Conservation (phyloP, 2,329 filamentous ascomycete species). For the Elsinoe arachidis region DNA sequence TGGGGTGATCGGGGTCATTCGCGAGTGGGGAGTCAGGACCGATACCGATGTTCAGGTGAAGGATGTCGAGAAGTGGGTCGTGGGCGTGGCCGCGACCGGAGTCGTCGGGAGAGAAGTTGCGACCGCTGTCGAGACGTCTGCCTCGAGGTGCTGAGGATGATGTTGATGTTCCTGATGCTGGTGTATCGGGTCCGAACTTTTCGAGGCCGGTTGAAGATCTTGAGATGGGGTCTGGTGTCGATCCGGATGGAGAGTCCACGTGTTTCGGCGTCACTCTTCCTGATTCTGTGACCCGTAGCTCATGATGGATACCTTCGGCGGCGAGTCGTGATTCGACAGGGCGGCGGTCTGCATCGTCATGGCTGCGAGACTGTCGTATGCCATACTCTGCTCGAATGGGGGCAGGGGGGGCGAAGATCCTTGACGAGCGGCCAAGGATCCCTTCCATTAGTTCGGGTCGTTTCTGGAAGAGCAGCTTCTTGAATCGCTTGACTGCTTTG, state of each 20-base stretch:
- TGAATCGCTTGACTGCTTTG: slow-evolving; percentile 87
- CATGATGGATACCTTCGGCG: slow-evolving; percentile 46
- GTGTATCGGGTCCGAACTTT: not conserved
- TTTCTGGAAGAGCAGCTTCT: slow-evolving; percentile 56
- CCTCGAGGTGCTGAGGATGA: slow-evolving; percentile 1
- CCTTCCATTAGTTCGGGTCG: slow-evolving; percentile 48
- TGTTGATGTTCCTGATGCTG: not conserved
- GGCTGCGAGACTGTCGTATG: slow-evolving; percentile 39
- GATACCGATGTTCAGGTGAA: slow-evolving; percentile 70
- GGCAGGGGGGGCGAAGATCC: slow-evolving; percentile 50
- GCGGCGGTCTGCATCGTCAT: slow-evolving; percentile 44
- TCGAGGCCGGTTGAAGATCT: not conserved
- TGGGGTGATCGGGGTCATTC: slow-evolving; percentile 32
- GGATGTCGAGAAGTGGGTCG: slow-evolving; percentile 54
- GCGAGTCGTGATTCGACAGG: slow-evolving; percentile 42
- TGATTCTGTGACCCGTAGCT: slow-evolving; percentile 28
- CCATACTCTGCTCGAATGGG: slow-evolving; percentile 35
- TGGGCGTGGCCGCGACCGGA: slow-evolving; percentile 53
- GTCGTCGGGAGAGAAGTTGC: slow-evolving; percentile 19
- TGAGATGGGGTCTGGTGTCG: slow-evolving; percentile 1
- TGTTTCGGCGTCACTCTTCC: not conserved
- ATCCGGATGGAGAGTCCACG: not conserved
- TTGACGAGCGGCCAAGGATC: slow-evolving; percentile 50
- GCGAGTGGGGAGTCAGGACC: slow-evolving; percentile 31
- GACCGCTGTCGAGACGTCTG: not conserved